phyloP scores from a whole-genome alignment of 2,329 filamentous ascomycete genomes.

The Penicillium rolfsii region DNA sequence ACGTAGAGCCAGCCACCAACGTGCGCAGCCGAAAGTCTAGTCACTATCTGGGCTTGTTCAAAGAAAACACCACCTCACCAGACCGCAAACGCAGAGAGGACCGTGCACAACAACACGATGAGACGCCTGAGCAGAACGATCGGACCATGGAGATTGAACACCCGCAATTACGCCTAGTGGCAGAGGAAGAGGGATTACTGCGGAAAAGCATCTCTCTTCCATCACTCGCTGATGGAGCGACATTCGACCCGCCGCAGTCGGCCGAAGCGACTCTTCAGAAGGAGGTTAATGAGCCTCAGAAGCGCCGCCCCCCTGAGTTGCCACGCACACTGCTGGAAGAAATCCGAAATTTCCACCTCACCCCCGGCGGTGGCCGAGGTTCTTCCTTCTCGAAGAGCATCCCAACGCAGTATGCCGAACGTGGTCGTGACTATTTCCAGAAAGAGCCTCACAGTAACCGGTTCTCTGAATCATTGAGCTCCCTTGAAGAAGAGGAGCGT shows the following conservation, averaged over 20 bases:
- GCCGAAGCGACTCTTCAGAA: conserved; percentile 13
- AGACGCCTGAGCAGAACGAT: conserved; percentile 26
- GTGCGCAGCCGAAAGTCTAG: conserved; percentile 67
- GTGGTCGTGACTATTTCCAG: conserved; percentile 36
- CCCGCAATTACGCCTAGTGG: conserved; percentile 9
- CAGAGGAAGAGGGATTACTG: conserved; percentile 26
- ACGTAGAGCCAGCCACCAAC: conserved; percentile 57
- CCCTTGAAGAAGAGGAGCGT: conserved; percentile 29
- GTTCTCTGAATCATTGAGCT: conserved; percentile 29
- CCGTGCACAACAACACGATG: conserved; percentile 44
- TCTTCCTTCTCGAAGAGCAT: conserved; percentile 51
- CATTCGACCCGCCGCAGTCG: conserved; percentile 24
- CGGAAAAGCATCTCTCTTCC: conserved; percentile 37
- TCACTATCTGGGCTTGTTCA: conserved; percentile 67
- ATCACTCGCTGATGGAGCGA: conserved; percentile 28
- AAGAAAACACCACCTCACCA: conserved; percentile 61
- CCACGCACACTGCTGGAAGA: conserved; percentile 59
- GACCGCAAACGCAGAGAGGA: conserved; percentile 56
- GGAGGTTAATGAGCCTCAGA: conserved; percentile 29
- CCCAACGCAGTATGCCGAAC: conserved; percentile 43
- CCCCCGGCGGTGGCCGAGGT: conserved; percentile 50
- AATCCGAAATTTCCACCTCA: conserved; percentile 59
- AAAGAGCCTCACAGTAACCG: conserved; percentile 23
- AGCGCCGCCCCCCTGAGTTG: conserved; percentile 40
- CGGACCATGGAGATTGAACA: conserved; percentile 21